phyloP scores from a whole-genome alignment of 495 filamentous ascomycete genomes.

The Penicillium argentinense region DNA sequence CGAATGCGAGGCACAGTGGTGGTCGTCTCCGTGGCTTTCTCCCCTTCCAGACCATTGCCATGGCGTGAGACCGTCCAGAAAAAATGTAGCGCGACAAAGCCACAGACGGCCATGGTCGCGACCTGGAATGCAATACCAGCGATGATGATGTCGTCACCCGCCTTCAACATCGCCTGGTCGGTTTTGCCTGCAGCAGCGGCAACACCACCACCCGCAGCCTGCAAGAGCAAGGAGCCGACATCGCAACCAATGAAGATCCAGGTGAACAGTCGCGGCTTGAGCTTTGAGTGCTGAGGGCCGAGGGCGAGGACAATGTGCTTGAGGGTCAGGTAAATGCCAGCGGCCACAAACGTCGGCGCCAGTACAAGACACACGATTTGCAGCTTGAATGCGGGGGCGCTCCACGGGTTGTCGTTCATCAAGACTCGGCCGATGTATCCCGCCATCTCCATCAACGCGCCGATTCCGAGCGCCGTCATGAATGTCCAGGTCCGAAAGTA shows the following conservation, averaged over 20 bases:
- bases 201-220: conserved; percentile 64
- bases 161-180: conserved; percentile 24
- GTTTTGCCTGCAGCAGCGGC: conserved; percentile 39
- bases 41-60: conserved; percentile 28
- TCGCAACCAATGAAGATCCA: conserved; percentile 69
- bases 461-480: conserved; percentile 50
- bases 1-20: conserved; percentile 20
- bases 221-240: conserved; percentile 60
- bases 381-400: conserved; percentile 57
- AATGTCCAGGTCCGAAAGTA: conserved; percentile 64
- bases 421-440: conserved; percentile 63
- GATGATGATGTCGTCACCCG: conserved; percentile 64
- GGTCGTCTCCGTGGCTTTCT: conserved; percentile 26
- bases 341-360: conserved; percentile 63
- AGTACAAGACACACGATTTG: conserved; percentile 69
- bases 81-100: conserved; percentile 49
- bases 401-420: conserved; percentile 62
- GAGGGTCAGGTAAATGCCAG: conserved; percentile 66
- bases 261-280: conserved; percentile 60
- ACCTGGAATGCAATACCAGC: conserved; percentile 72
- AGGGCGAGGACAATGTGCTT: conserved; percentile 62
- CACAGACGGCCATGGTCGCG: conserved; percentile 60
- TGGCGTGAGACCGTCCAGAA: conserved; percentile 42
- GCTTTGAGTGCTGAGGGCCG: conserved; percentile 51
- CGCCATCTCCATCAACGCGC: conserved; percentile 45